A percentile compares a stretch with the other conserved stretches of the same genome.
Conservation (phyloP, 257 asterid species). For the Ligustrum vulgare region DNA sequence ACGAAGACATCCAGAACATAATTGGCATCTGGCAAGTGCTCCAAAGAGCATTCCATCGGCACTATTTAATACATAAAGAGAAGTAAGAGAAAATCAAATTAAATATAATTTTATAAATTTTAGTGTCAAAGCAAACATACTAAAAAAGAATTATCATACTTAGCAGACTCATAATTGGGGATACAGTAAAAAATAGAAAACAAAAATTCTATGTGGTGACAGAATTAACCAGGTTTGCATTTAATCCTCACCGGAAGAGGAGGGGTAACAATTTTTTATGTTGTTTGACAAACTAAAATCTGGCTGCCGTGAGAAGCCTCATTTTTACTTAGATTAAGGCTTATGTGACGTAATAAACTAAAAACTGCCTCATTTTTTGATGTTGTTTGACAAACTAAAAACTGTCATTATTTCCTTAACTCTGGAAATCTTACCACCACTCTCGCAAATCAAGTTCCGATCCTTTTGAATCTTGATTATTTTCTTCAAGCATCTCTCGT, state of each 20-base stretch:
- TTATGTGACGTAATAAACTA: not conserved
- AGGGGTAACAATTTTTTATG: not conserved
- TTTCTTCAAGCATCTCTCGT: constrained; percentile 84
- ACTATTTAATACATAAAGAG: constrained; percentile 41
- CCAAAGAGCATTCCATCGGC: constrained; percentile 98
- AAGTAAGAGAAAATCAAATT: constrained; percentile 16
- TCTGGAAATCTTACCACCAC: constrained; percentile 52
- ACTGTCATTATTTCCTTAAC: constrained; percentile 4
- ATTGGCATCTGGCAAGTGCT: constrained; percentile 72
- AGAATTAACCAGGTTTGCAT: not conserved
- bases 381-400: too few species aligned
- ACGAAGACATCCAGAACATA: constrained; percentile 75
- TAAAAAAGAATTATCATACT: not conserved
- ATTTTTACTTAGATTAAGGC: not conserved
- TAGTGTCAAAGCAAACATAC: not conserved
- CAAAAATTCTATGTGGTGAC: not conserved
- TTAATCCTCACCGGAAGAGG: not conserved
- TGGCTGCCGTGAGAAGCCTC: not conserved
- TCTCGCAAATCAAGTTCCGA: constrained; percentile 87
- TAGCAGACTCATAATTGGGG: constrained; percentile 9
- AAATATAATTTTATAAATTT: constrained; percentile 6
- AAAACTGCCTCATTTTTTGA: too few species aligned
- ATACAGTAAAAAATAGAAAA: not conserved
- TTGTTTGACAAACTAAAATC: not conserved
- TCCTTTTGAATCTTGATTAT: constrained; percentile 78